Conservation (phyloP, 495 filamentous ascomycete genomes). For the Pyrenula massariospora region DNA sequence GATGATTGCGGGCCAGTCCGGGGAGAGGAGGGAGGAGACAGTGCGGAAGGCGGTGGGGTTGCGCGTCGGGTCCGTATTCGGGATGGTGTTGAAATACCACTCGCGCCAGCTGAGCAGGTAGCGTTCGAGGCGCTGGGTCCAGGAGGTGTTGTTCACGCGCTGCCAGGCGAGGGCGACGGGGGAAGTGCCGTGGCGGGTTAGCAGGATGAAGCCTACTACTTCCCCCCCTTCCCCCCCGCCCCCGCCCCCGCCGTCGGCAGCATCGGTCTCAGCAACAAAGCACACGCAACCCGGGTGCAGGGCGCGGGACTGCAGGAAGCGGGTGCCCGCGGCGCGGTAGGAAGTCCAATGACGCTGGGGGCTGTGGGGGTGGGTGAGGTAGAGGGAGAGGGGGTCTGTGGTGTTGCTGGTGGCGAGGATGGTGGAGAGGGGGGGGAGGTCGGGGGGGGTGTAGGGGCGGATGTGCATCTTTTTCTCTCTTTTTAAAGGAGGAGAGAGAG, state of each 20-base stretch:
- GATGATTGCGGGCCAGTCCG: not conserved
- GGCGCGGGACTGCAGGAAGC: not conserved
- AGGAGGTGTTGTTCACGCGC: not conserved
- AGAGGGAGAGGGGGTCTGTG: not conserved
- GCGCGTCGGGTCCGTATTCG: not conserved
- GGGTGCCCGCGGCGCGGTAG: not conserved
- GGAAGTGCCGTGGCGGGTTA: not conserved
- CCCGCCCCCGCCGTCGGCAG: not conserved
- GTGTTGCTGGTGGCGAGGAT: not conserved
- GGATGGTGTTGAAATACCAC: not conserved
- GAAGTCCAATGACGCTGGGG: not conserved
- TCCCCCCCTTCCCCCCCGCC: not conserved
- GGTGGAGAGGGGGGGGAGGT: not conserved
- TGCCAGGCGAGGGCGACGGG: not conserved
- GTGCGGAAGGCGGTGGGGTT: not conserved
- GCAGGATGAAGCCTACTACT: not conserved
- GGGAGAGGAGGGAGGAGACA: not conserved
- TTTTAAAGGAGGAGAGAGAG: too few species aligned
- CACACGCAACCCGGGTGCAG: not conserved
- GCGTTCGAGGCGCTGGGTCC: not conserved
- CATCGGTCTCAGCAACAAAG: not conserved
- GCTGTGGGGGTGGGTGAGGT: not conserved
- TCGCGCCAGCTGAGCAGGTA: not conserved
- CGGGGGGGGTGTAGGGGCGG: not conserved
- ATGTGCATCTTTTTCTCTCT: not conserved